phyloP scores from a whole-genome alignment of 768 basidiomycete species.

The Saitozyma sp. region DNA sequence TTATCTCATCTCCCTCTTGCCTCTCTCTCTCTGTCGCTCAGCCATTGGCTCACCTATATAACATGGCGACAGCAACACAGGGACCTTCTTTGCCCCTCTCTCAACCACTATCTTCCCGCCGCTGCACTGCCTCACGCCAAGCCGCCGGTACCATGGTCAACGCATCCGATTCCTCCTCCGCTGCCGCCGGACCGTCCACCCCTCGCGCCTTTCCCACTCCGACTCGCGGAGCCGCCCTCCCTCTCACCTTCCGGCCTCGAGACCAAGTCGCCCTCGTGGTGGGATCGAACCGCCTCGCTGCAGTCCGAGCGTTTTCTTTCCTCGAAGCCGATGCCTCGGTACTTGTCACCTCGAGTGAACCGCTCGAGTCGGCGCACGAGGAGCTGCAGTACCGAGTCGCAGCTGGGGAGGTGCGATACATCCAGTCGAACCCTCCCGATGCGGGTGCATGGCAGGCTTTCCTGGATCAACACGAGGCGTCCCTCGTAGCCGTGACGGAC shows the following conservation, averaged over 20 bases:
- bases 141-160: background rate
- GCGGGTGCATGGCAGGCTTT: constrained; percentile 58
- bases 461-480: constrained; percentile 53
- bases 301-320: constrained; percentile 75
- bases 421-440: constrained; percentile 37
- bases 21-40: too few relatives aligned
- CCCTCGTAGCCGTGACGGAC: constrained; percentile 77
- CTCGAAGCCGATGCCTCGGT: constrained; percentile 77
- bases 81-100: too few relatives aligned
- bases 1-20: too few relatives aligned
- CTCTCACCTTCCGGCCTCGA: constrained; percentile 46
- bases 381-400: constrained; percentile 68
- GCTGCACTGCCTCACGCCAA: too few relatives aligned
- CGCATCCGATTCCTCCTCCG: background rate
- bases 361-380: constrained; percentile 61
- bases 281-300: constrained; percentile 77
- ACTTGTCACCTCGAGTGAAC: constrained; percentile 60
- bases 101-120: too few relatives aligned
- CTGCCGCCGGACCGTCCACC: background rate
- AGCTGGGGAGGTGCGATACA: constrained; percentile 61
- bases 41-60: too few relatives aligned
- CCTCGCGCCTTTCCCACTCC: constrained; percentile 8
- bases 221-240: constrained; percentile 33
- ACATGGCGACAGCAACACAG: too few relatives aligned
- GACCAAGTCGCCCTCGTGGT: constrained; percentile 63